Evolutionary conservation across 805 yeast species (phyloP), one percentile per base, ranked within the genome.

Genomic region (Yarrowia sp.): DNA sequence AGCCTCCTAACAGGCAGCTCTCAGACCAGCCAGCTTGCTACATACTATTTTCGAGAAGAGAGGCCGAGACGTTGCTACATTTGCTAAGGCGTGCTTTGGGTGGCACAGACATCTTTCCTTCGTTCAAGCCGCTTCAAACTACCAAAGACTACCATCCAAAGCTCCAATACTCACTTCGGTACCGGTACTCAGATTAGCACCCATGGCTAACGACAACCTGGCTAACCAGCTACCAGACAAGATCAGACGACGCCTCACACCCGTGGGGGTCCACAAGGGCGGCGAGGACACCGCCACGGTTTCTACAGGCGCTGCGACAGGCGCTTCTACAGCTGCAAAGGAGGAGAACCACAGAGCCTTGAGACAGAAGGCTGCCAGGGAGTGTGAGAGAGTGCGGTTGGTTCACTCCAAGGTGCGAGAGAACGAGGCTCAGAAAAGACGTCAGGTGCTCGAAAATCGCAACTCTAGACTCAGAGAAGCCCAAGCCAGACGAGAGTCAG

Each of bases 211-310:
- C 55, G 55, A 61, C 33, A 60, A 46, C 38, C 55, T 61, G 20
- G 66, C 66, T 6, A 47, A 61, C 66, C 53, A 47, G 36, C 55
- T 61, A 34, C 66, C 66, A 6, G 66, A 61, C 33, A 61, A 61
- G 46, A 61, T 61, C 66, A 19, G 55, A 20, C 34, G 55, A 36
- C 42, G 55, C 14, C 38, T 61, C 24, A 61, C 66, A 0, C 66
- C 66, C 15, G 55, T 47, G 44, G 55, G 66, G 2, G 55, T 39
- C 20, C 43, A 34, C 36, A 46, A 61, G 24, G 24, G n/a, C 8
- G 9, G 38, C 20, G 43, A 46, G 10, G 38, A 44, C 17, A 4
- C 55, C 0, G 14, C 34, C 1, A 24, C 53, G 7, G 65, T 12
- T 12, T 9, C 49, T 9, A 17, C 34, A 15, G 30, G 19, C 10